Base-by-base conservation (phyloP, 345 rosid genomes). In the Salix arbutifolia region DNA sequence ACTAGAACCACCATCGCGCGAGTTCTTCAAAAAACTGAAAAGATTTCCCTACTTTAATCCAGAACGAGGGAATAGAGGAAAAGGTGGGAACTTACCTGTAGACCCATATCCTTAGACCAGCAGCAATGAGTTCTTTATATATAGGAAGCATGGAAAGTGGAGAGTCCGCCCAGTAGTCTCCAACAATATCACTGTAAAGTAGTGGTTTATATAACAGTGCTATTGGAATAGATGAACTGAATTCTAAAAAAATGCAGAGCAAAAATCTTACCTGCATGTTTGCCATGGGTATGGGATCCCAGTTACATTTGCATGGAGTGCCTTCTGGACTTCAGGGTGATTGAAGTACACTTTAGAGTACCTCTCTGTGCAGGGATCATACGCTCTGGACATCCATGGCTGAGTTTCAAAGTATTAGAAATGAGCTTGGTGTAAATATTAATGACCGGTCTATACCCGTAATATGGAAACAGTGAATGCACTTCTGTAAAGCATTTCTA, bases 331-430 rank as follows among this genome's bases (percentile, higher is more conserved):
- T 82, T 94, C 92, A 0, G 88, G 98, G 62, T 17, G 86, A 84
- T 96, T 96, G 85, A 96, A 94, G 78, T 96, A 93, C 86, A 82
- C 69, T 66, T 71, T 70, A 1, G 99, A 88, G 84, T 93, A 86
- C 80, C 97, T 91, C 78, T 90, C 97, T 2, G 95, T 92, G 87
- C 98, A 96, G 25, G 99, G 99, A 87, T 96, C 99, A 76, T 91
- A 93, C 69, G 97, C 95, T 83, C 98, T 88, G 50, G 97, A 88
- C 95, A 93, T 96, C 98, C 97, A 93, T 62, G 97, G 98, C 97
- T 92, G 85, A 78, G 76, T 81, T 65, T 73, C 44, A 75, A 71
- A 82, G 48, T 42, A 74, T 76, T 18, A 71, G 30, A 64, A 52
- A 2, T 69, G 52, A 71, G 77, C 42, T 31, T 25, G 40, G 48